Percentiles rank a stretch among this genome's conserved stretches.
Conservation (phyloP, 108 stramenopile species). For the Mayamaea pseudoterrestris region DNA sequence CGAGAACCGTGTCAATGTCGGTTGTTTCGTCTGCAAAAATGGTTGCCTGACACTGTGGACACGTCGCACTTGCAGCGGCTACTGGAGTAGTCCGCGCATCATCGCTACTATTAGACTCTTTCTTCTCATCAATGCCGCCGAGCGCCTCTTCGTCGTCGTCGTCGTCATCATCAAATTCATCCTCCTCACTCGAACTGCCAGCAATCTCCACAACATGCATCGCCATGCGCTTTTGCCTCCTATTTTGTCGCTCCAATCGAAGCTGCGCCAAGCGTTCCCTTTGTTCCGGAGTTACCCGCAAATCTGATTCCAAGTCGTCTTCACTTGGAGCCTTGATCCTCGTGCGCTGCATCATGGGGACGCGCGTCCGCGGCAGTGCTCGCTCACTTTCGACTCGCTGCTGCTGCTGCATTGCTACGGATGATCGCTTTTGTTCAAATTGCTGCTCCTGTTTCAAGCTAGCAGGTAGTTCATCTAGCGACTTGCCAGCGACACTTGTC, state of each 20-base stretch:
- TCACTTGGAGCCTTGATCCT: neutral
- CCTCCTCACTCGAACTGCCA: too few relatives aligned
- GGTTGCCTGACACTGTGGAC: neutral
- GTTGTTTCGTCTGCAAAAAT: slow-evolving; percentile 1
- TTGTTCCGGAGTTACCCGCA: neutral
- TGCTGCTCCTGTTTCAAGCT: too few relatives aligned
- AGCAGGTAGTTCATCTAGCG: slow-evolving; percentile 7
- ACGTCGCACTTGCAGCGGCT: neutral
- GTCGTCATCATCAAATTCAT: slow-evolving; percentile 7
- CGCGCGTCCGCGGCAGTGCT: neutral
- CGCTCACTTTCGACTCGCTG: too few relatives aligned
- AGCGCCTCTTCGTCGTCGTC: slow-evolving; percentile 7
- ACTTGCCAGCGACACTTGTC: slow-evolving; percentile 21
- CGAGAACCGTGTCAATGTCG: too few relatives aligned
- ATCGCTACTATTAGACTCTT: slow-evolving; percentile 6
- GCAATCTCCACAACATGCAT: slow-evolving; percentile 2
- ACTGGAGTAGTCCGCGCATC: neutral
- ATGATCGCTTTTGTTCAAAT: too few relatives aligned
- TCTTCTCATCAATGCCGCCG: slow-evolving; percentile 5
- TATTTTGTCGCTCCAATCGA: neutral
- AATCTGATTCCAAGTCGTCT: slow-evolving; percentile 1
- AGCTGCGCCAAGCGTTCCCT: neutral
- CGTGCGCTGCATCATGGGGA: slow-evolving; percentile 11
- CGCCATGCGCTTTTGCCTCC: slow-evolving; percentile 5
- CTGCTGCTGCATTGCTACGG: too few relatives aligned